A percentile compares a stretch with the other conserved stretches of the same genome.
Conservation (phyloP, 1,139 yeast genomes). For the Hansenula anomala region DNA sequence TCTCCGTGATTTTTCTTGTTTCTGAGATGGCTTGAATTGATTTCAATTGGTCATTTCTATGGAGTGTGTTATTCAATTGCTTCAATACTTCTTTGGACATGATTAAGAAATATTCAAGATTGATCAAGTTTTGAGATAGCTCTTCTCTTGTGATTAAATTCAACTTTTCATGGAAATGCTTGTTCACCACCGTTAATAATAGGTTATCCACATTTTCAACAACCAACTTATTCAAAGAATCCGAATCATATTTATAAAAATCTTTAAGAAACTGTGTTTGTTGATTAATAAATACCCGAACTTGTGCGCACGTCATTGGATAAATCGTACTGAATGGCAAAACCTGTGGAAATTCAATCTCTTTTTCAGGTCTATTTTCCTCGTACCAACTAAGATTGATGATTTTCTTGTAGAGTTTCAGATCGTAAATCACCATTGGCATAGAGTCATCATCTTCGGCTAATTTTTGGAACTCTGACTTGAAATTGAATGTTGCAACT, state of each 20-base stretch:
- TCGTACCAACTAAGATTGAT: conserved; percentile 64
- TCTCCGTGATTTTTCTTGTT: conserved; percentile 74
- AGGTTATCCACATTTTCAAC: conserved; percentile 65
- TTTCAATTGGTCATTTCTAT: conserved; percentile 30
- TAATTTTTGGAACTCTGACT: conserved; percentile 53
- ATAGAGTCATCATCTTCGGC: conserved; percentile 82
- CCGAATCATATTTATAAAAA: conserved; percentile 51
- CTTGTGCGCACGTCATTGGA: conserved; percentile 76
- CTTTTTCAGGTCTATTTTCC: conserved; percentile 28
- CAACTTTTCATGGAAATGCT: conserved; percentile 60
- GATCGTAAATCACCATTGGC: conserved; percentile 70
- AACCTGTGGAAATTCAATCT: conserved; percentile 57
- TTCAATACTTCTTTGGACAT: conserved; percentile 43
- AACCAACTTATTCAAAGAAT: conserved; percentile 42
- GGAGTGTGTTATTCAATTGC: conserved; percentile 30
- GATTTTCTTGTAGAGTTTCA: conserved; percentile 56
- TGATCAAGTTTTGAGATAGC: conserved; percentile 82
- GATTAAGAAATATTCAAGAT: conserved; percentile 75
- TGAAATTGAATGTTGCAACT: conserved; percentile 51
- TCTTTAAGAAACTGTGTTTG: conserved; percentile 60
- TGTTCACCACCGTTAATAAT: conserved; percentile 65
- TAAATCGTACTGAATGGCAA: conserved; percentile 89
- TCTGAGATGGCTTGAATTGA: conserved; percentile 53
- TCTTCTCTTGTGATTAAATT: conserved; percentile 80
- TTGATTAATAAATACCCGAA: conserved; percentile 60